Evolutionary conservation across 495 filamentous ascomycete genomes (phyloP).

Genomic region (Penicillium paradoxum): DNA sequence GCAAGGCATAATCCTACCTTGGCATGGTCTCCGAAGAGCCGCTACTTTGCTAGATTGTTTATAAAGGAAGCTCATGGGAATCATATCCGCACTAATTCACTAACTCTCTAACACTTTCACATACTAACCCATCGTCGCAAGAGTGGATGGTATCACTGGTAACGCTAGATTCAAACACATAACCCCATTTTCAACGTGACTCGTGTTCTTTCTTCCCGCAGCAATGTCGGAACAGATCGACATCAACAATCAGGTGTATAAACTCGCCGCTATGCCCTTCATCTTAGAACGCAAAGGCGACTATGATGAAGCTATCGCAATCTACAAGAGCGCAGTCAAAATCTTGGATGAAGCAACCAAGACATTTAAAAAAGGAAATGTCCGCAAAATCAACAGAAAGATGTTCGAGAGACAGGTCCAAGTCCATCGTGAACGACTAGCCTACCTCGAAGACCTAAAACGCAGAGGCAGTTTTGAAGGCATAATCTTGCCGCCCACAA

Average conservation of each 20-base stretch:
- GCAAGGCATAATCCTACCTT: conserved; percentile 5
- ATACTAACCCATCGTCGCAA: background rate
- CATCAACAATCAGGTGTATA: conserved; percentile 18
- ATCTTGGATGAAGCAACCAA: conserved; percentile 5
- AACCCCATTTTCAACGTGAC: too few species aligned
- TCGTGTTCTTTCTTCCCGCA: too few species aligned
- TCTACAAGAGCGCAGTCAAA: conserved; percentile 19
- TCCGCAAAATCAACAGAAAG: conserved; percentile 16
- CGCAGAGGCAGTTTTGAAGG: conserved; percentile 7
- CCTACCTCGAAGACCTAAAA: conserved; percentile 9
- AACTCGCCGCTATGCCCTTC: conserved; percentile 14
- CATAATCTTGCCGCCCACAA: conserved; percentile 10
- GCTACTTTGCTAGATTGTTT: background rate
- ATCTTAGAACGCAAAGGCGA: conserved; percentile 21
- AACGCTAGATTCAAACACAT: background rate
- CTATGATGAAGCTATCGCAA: conserved; percentile 30
- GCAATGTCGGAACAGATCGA: conserved; percentile 4
- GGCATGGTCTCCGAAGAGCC: background rate
- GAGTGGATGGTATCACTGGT: background rate
- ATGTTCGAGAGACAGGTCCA: conserved; percentile 18
- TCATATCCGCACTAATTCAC: background rate
- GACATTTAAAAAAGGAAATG: conserved; percentile 13
- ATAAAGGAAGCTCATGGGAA: background rate
- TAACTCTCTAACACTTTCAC: background rate
- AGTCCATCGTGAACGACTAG: conserved; percentile 14